Percentiles rank a stretch among this genome's conserved stretches.
These are phyloP conservation scores for Colletotrichum orbiculare DNA, from an alignment of 2,329 filamentous ascomycete genomes.

Conservation along the genomic window DNA sequence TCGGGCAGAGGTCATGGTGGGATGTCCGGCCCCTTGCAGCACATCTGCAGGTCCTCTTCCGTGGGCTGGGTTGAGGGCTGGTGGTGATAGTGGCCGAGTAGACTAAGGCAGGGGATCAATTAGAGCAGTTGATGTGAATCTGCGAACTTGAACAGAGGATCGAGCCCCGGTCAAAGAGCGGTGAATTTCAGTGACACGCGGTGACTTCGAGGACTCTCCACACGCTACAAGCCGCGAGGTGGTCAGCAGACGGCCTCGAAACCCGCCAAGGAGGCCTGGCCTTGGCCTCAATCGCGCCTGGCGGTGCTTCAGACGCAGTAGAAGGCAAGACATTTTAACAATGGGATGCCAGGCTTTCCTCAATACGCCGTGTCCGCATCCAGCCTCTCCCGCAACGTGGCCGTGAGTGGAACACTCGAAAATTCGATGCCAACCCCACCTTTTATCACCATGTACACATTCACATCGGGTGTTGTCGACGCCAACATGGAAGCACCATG, in stretches of 20 bases:
- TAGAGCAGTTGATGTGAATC: not conserved
- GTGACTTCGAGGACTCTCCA: not conserved
- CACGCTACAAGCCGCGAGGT: conserved; percentile 18
- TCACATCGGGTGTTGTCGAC: conserved; percentile 23
- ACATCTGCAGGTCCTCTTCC: conserved; percentile 16
- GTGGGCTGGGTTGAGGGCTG: conserved; percentile 9
- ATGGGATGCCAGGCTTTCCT: not conserved
- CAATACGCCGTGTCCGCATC: not conserved
- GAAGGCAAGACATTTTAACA: not conserved
- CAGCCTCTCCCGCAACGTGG: not conserved
- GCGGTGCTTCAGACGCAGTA: conserved; percentile 12
- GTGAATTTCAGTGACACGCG: conserved; percentile 31
- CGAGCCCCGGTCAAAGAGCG: conserved; percentile 29
- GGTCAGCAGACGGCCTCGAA: conserved; percentile 30
- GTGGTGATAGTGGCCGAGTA: conserved; percentile 1
- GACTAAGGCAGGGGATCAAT: not conserved
- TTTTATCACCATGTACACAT: not conserved
- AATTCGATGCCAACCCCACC: conserved; percentile 10
- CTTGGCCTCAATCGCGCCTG: conserved; percentile 2
- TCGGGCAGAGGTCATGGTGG: not conserved
- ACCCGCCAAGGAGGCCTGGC: conserved; percentile 7
- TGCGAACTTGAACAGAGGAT: conserved; percentile 28
- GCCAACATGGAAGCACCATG: conserved; percentile 19
- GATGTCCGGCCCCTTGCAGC: conserved; percentile 22
- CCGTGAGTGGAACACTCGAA: conserved; percentile 8